Percentiles rank a stretch among this genome's conserved stretches.
Conservation (phyloP, 169 alveolate species). For the Babesia sp. region DNA sequence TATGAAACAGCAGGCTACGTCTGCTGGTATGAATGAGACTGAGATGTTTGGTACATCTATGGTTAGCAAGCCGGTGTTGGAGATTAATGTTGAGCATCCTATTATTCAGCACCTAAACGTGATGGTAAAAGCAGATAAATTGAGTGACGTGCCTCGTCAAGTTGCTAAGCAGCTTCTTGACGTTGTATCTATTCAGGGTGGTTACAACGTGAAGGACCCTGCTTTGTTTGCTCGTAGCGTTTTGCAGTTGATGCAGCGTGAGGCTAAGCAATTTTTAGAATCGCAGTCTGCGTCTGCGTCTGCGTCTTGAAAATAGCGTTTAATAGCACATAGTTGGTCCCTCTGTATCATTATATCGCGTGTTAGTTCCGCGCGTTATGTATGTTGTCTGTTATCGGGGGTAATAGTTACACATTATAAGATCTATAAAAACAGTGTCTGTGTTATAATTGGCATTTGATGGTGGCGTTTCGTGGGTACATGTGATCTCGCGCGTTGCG, state of each 20-base stretch:
- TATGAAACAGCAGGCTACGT: conserved; percentile 93
- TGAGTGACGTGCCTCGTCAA: conserved; percentile 69
- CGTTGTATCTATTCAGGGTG: conserved; percentile 81
- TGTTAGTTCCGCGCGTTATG: too few species aligned
- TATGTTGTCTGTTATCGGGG: too few species aligned
- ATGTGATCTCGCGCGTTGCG: neutral
- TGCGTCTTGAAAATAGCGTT: too few species aligned
- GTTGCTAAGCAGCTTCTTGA: conserved; percentile 78
- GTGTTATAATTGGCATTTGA: too few species aligned
- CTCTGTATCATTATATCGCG: too few species aligned
- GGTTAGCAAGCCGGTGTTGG: conserved; percentile 91
- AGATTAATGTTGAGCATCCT: conserved; percentile 93
- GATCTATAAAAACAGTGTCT: too few species aligned
- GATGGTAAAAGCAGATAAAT: conserved; percentile 73
- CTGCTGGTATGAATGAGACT: conserved; percentile 88
- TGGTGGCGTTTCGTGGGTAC: neutral
- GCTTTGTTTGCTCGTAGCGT: conserved; percentile 79
- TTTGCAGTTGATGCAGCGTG: conserved; percentile 76
- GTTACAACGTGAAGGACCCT: conserved; percentile 81
- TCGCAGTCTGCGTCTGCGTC: too few species aligned
- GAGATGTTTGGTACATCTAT: conserved; percentile 83
- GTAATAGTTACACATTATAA: too few species aligned
- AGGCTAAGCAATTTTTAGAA: conserved; percentile 65
- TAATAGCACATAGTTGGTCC: too few species aligned
- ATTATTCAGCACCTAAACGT: conserved; percentile 85